Evolutionary conservation across 129 eudicot genomes (phyloP).

Genomic region (Deinandra increscens): DNA sequence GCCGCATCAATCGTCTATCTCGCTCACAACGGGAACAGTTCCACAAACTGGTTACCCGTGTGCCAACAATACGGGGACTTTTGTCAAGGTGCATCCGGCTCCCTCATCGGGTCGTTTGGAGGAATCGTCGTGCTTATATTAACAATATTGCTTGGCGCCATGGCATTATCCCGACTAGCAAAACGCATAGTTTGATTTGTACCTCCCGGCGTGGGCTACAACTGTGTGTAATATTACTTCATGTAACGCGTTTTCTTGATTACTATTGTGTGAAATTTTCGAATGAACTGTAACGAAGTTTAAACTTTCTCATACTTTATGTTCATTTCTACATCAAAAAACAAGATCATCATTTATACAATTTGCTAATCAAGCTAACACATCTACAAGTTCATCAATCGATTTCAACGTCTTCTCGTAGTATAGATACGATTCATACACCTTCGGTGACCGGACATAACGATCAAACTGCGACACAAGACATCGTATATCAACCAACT

Average conservation of each 20-base stretch:
- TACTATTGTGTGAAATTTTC: conserved; percentile 27
- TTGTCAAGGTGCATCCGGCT: conserved; percentile 60
- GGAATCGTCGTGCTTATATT: conserved; percentile 49
- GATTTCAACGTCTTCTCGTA: conserved; percentile 90
- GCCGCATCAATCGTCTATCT: conserved; percentile 76
- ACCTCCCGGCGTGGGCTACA: neutral
- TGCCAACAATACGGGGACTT: conserved; percentile 66
- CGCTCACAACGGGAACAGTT: conserved; percentile 76
- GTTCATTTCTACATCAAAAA: conserved; percentile 15
- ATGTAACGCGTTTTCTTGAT: conserved; percentile 20
- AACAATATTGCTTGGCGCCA: conserved; percentile 52
- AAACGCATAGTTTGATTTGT: conserved; percentile 21
- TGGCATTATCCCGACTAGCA: conserved; percentile 53
- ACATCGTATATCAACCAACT: no score
- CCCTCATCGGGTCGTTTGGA: conserved; percentile 81
- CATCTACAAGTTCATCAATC: conserved; percentile 67
- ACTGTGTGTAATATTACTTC: conserved; percentile 32
- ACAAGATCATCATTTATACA: neutral
- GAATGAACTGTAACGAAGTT: conserved; percentile 23
- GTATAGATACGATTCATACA: conserved; percentile 74
- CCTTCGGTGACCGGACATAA: conserved; percentile 67
- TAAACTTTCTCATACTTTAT: conserved; percentile 19
- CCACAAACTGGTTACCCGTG: conserved; percentile 79
- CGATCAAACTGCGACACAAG: conserved; percentile 59
- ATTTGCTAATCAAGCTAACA: conserved; percentile 42